phyloP scores from a whole-genome alignment of 441 rosid genomes.

The Pelargonium australe region DNA sequence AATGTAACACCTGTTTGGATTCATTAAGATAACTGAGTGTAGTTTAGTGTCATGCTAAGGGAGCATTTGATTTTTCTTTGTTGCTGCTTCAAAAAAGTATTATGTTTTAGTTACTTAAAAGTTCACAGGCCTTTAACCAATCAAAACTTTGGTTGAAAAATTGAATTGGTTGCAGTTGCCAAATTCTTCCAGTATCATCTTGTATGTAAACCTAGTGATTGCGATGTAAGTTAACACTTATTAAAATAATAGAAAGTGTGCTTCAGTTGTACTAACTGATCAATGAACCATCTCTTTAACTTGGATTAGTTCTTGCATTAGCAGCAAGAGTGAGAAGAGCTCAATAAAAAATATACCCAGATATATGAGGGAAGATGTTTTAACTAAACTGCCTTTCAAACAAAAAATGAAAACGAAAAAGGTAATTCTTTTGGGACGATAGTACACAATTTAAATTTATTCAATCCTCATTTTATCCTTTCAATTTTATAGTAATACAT shows the following conservation, averaged over 20 bases:
- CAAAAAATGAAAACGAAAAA: neutral
- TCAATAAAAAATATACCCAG: neutral
- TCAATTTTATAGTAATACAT: neutral
- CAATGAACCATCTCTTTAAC: neutral
- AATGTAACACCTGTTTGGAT: neutral
- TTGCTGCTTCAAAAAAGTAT: neutral
- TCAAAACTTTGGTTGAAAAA: neutral
- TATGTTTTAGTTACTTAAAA: neutral
- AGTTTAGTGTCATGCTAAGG: neutral
- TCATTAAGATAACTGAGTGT: neutral
- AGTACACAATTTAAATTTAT: neutral
- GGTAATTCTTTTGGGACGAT: neutral
- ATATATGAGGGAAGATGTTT: neutral
- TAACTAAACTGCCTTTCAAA: neutral
- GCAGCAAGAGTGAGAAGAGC: neutral
- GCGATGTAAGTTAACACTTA: neutral
- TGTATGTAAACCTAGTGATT: neutral
- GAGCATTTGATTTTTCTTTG: neutral
- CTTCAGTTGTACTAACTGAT: neutral
- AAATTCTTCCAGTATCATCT: constrained; percentile 1
- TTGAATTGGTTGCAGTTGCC: neutral
- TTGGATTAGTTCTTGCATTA: neutral
- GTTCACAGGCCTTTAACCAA: neutral
- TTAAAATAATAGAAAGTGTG: neutral
- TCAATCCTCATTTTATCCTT: neutral